Percentiles rank a stretch among this genome's conserved stretches.
These are phyloP conservation scores for Hsuehochloa calcarea DNA, from an alignment of 176 grass and related monocot species.

Conservation along the genomic window DNA sequence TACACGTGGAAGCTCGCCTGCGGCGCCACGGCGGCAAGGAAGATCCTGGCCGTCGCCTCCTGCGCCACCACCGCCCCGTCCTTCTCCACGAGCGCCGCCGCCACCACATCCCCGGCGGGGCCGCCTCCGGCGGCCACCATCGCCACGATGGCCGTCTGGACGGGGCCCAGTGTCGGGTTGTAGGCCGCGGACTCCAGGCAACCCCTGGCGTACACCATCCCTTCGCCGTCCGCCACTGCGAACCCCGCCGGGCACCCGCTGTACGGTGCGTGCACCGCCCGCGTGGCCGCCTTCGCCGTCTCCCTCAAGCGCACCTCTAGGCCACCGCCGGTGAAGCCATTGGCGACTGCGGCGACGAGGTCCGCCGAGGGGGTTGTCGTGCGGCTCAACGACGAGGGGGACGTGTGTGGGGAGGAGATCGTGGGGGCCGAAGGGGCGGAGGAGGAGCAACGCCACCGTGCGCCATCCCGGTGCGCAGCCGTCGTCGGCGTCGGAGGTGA, in stretches of 20 bases:
- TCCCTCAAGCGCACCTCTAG: conserved; percentile 42
- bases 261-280: conserved; percentile 79
- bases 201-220: conserved; percentile 64
- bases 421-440: conserved; percentile 67
- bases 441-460: conserved; percentile 68
- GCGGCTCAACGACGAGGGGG: conserved; percentile 73
- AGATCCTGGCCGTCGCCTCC: conserved; percentile 73
- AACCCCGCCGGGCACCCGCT: conserved; percentile 75
- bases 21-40: conserved; percentile 70
- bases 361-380: conserved; percentile 58
- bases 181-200: conserved; percentile 83
- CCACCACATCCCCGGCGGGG: conserved; percentile 36
- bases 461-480: conserved; percentile 55
- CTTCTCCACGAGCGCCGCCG: conserved; percentile 81
- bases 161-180: conserved; percentile 85
- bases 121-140: conserved; percentile 44
- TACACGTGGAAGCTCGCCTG: conserved; percentile 67
- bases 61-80: conserved; percentile 59
- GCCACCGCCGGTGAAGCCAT: conserved; percentile 27
- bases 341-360: conserved; percentile 13
- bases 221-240: conserved; percentile 64
- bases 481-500: conserved; percentile 59
- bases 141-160: conserved; percentile 82
- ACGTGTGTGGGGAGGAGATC: conserved; percentile 66
- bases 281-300: conserved; percentile 59